These are phyloP conservation scores for Fusarium equiseti DNA, from an alignment of 2,329 filamentous ascomycete species.

Conservation along the genomic window DNA sequence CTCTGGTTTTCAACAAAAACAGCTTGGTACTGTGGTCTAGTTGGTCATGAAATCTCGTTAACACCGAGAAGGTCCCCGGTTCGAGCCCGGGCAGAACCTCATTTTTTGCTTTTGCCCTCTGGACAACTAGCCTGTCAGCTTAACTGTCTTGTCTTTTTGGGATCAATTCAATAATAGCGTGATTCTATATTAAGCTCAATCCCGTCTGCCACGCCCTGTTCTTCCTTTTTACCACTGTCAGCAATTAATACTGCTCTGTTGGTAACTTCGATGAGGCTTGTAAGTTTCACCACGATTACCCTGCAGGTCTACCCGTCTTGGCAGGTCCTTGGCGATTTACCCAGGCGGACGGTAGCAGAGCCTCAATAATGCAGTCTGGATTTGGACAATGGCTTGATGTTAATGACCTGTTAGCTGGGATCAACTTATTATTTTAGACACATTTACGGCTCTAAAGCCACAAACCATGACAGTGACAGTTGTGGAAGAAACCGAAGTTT, in stretches of 20 bases:
- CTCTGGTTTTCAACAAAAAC: neutral
- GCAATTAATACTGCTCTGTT: too few relatives aligned
- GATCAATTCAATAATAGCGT: neutral
- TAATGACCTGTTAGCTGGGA: too few relatives aligned
- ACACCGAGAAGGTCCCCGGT: neutral
- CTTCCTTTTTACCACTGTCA: neutral
- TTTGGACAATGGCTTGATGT: neutral
- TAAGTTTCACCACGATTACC: neutral
- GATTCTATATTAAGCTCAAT: too few relatives aligned
- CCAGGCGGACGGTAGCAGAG: neutral
- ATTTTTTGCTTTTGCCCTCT: neutral
- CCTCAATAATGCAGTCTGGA: neutral
- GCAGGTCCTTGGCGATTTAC: constrained; percentile 13
- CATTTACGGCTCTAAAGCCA: fast-evolving
- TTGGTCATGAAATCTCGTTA: neutral
- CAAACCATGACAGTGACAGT: fast-evolving
- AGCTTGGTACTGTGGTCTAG: neutral
- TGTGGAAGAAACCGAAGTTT: neutral
- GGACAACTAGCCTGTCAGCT: neutral
- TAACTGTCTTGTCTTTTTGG: neutral
- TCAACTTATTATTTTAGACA: neutral
- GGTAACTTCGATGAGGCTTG: neutral
- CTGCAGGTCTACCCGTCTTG: constrained; percentile 17
- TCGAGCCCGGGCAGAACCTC: neutral
- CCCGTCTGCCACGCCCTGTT: too few relatives aligned